Base-by-base conservation (phyloP, 2,329 filamentous ascomycete genomes). In the Fusarium equiseti region DNA sequence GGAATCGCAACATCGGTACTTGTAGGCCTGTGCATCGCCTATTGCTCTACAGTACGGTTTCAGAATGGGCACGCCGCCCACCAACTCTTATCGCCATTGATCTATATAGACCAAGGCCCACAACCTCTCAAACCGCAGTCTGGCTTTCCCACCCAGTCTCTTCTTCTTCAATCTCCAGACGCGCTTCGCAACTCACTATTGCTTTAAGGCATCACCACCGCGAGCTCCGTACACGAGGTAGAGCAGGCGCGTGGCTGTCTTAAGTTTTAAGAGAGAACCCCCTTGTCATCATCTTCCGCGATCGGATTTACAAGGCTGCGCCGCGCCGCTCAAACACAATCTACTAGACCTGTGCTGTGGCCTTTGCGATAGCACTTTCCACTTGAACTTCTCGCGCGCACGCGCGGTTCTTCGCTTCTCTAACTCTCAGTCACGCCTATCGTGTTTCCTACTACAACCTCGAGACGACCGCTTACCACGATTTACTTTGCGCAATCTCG, bases 31-130 rank as follows among this genome's bases (percentile, higher is more conserved):
- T 55, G 58, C 63, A 65, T 66, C 59, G 49, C 61, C 50, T 63
- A 32, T 42, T 48, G 35, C 22, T 38, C 50, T 40, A 49, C 46
- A 38, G 35, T 38, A 38, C 35, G 35, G 49, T 52, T 58, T 49
- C 64, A 74, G 63, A 59, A 75, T 75, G 64, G 64, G 73, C 42
- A 46, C 44, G 49, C 58, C 46, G 56, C 50, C 50, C 49, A 44
- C 57, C 46, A 44, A 64, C 42, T 64, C 54, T 53, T 54, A 45
- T 46, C 61, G 26, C 43, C 54, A 53, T 73, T 69, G 63, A 72
- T 66, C 62, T 61, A 59, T 44, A 71, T 63, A 56, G 63, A 56
- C 42, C 56, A 43, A 72, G 56, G 56, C 49, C 45, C 40, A 53
- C 49, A 59, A 22, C 35, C 35, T 38, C 54, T 40, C 22, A 64